Evolutionary conservation across 352 stramenopile species (phyloP).

Genomic region (Phytophthora pseudosyringae): DNA sequence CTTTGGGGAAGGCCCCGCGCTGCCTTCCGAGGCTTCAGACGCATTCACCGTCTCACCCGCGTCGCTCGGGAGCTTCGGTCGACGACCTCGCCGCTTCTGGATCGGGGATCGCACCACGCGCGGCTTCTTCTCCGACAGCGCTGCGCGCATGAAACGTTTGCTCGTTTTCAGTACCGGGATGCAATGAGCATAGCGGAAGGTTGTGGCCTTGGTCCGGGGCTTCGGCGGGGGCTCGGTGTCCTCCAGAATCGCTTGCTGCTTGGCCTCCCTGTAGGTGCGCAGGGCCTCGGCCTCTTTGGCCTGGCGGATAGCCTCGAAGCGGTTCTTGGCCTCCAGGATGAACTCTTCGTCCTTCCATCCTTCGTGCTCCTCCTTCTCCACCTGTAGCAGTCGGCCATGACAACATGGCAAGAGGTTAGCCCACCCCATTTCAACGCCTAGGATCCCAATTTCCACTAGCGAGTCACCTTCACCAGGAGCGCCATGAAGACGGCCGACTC

Average conservation of each 20-base stretch:
- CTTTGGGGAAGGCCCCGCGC: slow-evolving; percentile 14
- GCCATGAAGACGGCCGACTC: slow-evolving; percentile 37
- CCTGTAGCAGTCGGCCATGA: slow-evolving; percentile 7
- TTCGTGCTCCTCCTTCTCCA: slow-evolving; percentile 35
- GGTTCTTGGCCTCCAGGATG: slow-evolving; percentile 25
- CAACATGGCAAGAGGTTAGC: background rate
- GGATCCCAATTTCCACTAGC: background rate
- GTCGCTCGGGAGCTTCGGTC: slow-evolving; percentile 8
- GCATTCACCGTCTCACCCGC: slow-evolving; percentile 7
- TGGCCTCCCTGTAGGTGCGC: slow-evolving; percentile 27
- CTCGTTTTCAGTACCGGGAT: slow-evolving; percentile 33
- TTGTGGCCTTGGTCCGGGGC: slow-evolving; percentile 25
- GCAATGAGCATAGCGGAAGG: slow-evolving; percentile 38
- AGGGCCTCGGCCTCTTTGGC: slow-evolving; percentile 23
- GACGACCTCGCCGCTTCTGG: slow-evolving; percentile 24
- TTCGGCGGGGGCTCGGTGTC: slow-evolving; percentile 19
- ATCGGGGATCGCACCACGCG: slow-evolving; percentile 6
- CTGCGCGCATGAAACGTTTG: slow-evolving; percentile 40
- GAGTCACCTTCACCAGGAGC: slow-evolving; percentile 25
- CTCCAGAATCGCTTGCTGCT: slow-evolving; percentile 25
- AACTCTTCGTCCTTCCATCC: slow-evolving; percentile 27
- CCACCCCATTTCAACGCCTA: background rate
- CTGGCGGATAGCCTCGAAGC: slow-evolving; percentile 28
- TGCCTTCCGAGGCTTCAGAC: slow-evolving; percentile 29
- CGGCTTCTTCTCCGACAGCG: slow-evolving; percentile 32